Base-by-base conservation (phyloP, 202 grass and related monocot species). In the Eragrostis tef region DNA sequence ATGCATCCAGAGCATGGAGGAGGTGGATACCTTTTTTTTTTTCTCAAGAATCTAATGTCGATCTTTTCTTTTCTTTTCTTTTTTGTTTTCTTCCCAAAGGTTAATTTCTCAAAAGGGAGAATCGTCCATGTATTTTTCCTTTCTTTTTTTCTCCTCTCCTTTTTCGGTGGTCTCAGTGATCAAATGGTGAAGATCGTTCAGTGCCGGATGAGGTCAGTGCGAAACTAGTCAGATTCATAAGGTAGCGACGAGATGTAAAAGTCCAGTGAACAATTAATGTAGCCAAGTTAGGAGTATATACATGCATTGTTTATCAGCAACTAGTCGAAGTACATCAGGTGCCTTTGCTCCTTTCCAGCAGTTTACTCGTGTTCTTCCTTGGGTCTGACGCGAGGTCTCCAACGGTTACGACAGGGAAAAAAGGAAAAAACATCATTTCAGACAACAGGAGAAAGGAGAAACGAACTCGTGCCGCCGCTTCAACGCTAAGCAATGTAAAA, bases 41-140 rank as follows among this genome's bases (percentile, higher is more conserved):
- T 21, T 1, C 3, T 53, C 10, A n/a, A n/a, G n/a, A n/a, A n/a
- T 57, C 7, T 57, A 7, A 57, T 75, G 5, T 63, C n/a, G n/a
- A n/a, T 56, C 44, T 2, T 21, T 25, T 9, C 9, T 78, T 54
- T 44, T 62, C 51, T 49, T 15, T 52, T 21, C 11, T 52, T 61
- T 17, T 47, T 64, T 65, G 7, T 26, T 43, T 79, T 15, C n/a
- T 65, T 91, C 21, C 15, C 11, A 66, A 83, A 64, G 57, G 75
- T 82, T 71, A 15, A 15, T 69, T 83, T 86, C 79, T 77, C 67
- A 87, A 69, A 85, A 69, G 27, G 3, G 84, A 73, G 73, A 86
- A 73, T 68, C 34, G 4, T 19, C 29, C 77, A 79, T 79, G 64
- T 68, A 24, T 1, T 43, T 68, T 68, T 43, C 14, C 16, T 36